phyloP scores from a whole-genome alignment of 371 early-diverging fungal species.

The Gilbertella persicaria region DNA sequence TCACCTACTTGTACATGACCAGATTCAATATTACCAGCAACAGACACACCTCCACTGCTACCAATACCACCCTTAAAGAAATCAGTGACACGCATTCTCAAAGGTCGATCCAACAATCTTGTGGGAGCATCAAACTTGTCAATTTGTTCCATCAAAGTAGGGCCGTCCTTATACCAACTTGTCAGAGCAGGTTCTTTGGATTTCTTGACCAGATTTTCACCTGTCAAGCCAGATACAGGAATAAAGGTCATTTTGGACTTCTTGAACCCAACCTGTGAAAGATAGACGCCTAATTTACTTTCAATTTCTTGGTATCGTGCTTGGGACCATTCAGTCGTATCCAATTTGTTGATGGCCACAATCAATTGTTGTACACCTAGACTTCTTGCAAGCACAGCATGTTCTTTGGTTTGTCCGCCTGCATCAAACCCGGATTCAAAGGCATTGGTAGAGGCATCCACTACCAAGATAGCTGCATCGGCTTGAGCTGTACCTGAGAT shows the following conservation, averaged over 20 bases:
- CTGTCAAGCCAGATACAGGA: conserved; percentile 89
- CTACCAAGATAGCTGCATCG: conserved; percentile 95
- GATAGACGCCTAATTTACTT: conserved; percentile 64
- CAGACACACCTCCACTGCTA: conserved; percentile 69
- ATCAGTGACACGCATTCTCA: conserved; percentile 83
- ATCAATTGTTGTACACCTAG: conserved; percentile 88
- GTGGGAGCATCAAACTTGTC: conserved; percentile 73
- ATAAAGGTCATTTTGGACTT: conserved; percentile 72
- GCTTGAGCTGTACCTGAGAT: conserved; percentile 98
- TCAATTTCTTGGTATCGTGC: conserved; percentile 75
- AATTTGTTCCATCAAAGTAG: conserved; percentile 63
- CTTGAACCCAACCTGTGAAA: conserved; percentile 76
- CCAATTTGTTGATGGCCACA: conserved; percentile 94
- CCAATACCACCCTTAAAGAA: conserved; percentile 83
- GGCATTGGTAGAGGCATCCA: conserved; percentile 89
- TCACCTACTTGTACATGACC: conserved; percentile 91
- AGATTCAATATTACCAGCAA: conserved; percentile 84
- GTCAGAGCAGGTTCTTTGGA: conserved; percentile 32
- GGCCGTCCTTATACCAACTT: conserved; percentile 71
- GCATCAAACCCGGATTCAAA: conserved; percentile 98
- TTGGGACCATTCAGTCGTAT: conserved; percentile 80
- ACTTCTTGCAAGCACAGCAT: conserved; percentile 84
- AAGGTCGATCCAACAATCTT: conserved; percentile 76
- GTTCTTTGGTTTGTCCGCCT: conserved; percentile 98
- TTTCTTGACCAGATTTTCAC: conserved; percentile 74